Conservation (phyloP, 306 rosid genomes). For the Rubus idaeus region DNA sequence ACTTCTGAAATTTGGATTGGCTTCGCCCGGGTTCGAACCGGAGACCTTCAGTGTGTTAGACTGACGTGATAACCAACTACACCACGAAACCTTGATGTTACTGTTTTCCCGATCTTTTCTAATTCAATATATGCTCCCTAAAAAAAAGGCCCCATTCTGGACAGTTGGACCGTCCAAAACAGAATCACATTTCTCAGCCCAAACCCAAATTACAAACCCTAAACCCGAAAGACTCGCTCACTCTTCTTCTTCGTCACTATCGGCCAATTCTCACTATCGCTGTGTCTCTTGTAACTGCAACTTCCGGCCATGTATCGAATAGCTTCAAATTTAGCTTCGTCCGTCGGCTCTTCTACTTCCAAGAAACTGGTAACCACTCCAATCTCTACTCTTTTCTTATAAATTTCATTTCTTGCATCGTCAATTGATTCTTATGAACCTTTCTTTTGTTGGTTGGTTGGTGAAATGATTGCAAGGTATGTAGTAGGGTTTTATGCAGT, state of each 20-base stretch:
- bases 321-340: conserved; percentile 60
- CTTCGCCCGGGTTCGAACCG: conserved; percentile 24
- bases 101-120: no score
- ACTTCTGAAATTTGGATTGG: neutral
- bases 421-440: neutral
- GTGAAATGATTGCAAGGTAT: conserved; percentile 36
- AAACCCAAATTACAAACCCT: neutral
- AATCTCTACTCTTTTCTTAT: neutral
- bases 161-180: no score
- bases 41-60: conserved; percentile 82
- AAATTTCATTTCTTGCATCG: neutral
- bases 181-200: no score
- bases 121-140: no score
- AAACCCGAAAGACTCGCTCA: conserved; percentile 5
- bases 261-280: neutral
- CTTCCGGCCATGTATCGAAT: conserved; percentile 64
- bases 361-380: conserved; percentile 50
- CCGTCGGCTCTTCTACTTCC: conserved; percentile 45
- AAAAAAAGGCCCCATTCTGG: no score
- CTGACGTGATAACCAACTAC: conserved; percentile 90
- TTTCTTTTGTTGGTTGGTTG: conserved; percentile 12
- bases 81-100: conserved; percentile 36
- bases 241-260: neutral
- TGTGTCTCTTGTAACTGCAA: neutral
- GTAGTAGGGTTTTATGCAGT: conserved; percentile 41